Percentiles rank a stretch among this genome's conserved stretches.
Evolutionary conservation across 2,329 filamentous ascomycete genomes (phyloP).

Genomic region (Fusarium neocosmosporiellum): DNA sequence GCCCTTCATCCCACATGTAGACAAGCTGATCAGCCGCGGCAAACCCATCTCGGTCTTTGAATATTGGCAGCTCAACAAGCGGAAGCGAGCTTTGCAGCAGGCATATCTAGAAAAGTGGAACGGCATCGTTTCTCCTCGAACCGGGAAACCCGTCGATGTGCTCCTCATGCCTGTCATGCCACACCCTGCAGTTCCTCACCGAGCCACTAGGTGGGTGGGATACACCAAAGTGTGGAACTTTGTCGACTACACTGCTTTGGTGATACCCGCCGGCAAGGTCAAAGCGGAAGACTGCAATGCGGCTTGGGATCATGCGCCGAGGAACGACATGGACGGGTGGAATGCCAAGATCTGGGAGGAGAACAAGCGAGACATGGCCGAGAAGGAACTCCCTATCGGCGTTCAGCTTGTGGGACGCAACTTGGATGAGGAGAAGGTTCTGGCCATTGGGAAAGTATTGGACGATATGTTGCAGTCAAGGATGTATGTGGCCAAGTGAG

Average conservation of each 20-base stretch:
- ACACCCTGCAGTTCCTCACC: conserved; percentile 64
- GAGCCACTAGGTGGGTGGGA: conserved; percentile 59
- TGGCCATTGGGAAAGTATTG: conserved; percentile 19
- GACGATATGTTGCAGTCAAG: conserved; percentile 7
- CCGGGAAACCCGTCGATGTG: conserved; percentile 63
- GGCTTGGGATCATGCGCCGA: background rate
- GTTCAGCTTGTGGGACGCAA: conserved; percentile 22
- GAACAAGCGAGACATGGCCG: background rate
- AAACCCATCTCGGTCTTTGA: conserved; percentile 69
- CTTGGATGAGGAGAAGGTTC: conserved; percentile 30
- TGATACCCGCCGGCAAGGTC: conserved; percentile 36
- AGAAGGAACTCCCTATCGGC: conserved; percentile 10
- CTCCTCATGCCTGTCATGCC: conserved; percentile 70
- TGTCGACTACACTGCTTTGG: conserved; percentile 43
- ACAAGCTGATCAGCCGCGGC: conserved; percentile 64
- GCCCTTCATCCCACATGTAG: conserved; percentile 68
- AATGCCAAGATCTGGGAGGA: conserved; percentile 25
- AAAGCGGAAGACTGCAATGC: background rate
- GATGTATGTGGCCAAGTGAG: background rate
- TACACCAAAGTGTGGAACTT: conserved; percentile 49
- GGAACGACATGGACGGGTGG: conserved; percentile 17
- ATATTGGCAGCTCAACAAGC: conserved; percentile 75
- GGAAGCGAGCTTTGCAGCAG: conserved; percentile 56
- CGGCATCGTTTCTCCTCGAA: conserved; percentile 51
- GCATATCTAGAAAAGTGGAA: conserved; percentile 70